A percentile compares a stretch with the other conserved stretches of the same genome.
Evolutionary conservation across 768 basidiomycete genomes (phyloP).

Genomic region (Austroboletus eburneus): DNA sequence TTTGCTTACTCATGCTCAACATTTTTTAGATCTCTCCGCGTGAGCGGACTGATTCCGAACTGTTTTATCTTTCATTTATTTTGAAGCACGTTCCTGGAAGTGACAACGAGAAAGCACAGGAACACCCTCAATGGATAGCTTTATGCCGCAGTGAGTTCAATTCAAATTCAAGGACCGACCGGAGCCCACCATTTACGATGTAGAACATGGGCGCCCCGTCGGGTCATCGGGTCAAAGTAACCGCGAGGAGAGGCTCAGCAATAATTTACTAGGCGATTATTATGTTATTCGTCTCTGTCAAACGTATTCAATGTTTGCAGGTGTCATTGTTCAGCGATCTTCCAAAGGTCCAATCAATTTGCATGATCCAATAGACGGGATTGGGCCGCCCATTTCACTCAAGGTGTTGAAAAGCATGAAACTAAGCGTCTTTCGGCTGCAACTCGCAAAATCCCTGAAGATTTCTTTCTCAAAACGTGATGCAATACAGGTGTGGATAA

Average conservation of each 20-base stretch:
- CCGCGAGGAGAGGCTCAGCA: constrained; percentile 51
- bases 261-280: constrained; percentile 54
- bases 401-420: constrained; percentile 69
- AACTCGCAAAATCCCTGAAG: constrained; percentile 51
- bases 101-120: constrained; percentile 40
- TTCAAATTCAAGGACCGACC: neutral
- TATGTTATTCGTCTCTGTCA: neutral
- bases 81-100: constrained; percentile 39
- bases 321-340: constrained; percentile 29
- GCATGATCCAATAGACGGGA: constrained; percentile 11
- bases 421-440: constrained; percentile 58
- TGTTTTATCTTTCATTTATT: constrained; percentile 75
- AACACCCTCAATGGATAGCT: constrained; percentile 62
- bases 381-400: constrained; percentile 30
- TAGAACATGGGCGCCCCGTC: constrained; percentile 59
- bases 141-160: constrained; percentile 55
- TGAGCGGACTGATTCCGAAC: constrained; percentile 77
- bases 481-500: constrained; percentile 50
- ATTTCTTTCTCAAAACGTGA: constrained; percentile 21
- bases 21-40: constrained; percentile 54
- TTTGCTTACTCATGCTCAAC: constrained; percentile 10
- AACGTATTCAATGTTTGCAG: constrained; percentile 15
- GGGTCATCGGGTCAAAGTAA: constrained; percentile 28
- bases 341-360: constrained; percentile 19
- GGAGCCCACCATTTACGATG: neutral